phyloP scores from a whole-genome alignment of 192 early-diverging fungal species.

The Funneliformis geosporum region DNA sequence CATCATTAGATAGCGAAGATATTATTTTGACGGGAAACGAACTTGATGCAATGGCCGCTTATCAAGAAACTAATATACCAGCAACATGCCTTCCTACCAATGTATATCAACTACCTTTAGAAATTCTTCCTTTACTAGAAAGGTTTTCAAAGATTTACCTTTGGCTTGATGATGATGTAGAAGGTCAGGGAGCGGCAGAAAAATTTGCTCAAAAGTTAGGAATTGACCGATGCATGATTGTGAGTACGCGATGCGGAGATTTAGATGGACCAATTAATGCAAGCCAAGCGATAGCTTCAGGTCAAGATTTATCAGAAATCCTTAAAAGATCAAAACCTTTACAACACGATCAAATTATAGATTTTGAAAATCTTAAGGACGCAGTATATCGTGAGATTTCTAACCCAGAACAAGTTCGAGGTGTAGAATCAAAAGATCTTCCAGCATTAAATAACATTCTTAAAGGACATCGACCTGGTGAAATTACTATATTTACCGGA shows the following conservation, averaged over 20 bases:
- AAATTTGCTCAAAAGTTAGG: slow-evolving; percentile 66
- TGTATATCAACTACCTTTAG: slow-evolving; percentile 59
- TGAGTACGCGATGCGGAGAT: slow-evolving; percentile 46
- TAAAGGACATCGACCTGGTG: slow-evolving; percentile 71
- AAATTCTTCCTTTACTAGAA: slow-evolving; percentile 60
- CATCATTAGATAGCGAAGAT: slow-evolving; percentile 39
- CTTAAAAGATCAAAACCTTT: slow-evolving; percentile 49
- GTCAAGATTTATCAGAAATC: slow-evolving; percentile 44
- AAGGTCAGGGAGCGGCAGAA: slow-evolving; percentile 59
- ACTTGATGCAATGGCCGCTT: slow-evolving; percentile 67
- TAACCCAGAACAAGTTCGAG: slow-evolving; percentile 64
- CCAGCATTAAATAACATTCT: slow-evolving; percentile 61
- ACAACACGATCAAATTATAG: slow-evolving; percentile 67
- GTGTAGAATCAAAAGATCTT: slow-evolving; percentile 62
- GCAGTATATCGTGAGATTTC: slow-evolving; percentile 64
- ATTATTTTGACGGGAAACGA: slow-evolving; percentile 63
- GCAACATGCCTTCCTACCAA: slow-evolving; percentile 57
- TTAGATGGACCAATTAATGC: slow-evolving; percentile 56
- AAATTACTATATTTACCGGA: slow-evolving; percentile 69
- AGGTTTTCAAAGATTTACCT: slow-evolving; percentile 65
- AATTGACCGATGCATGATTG: slow-evolving; percentile 60
- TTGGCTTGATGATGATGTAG: slow-evolving; percentile 70
- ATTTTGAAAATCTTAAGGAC: slow-evolving; percentile 61
- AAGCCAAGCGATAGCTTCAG: slow-evolving; percentile 49
- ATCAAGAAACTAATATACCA: slow-evolving; percentile 64